Percentiles rank a stretch among this genome's conserved stretches.
Conservation (phyloP, 768 basidiomycete species). For the Phanerodontia chrysosporium region DNA sequence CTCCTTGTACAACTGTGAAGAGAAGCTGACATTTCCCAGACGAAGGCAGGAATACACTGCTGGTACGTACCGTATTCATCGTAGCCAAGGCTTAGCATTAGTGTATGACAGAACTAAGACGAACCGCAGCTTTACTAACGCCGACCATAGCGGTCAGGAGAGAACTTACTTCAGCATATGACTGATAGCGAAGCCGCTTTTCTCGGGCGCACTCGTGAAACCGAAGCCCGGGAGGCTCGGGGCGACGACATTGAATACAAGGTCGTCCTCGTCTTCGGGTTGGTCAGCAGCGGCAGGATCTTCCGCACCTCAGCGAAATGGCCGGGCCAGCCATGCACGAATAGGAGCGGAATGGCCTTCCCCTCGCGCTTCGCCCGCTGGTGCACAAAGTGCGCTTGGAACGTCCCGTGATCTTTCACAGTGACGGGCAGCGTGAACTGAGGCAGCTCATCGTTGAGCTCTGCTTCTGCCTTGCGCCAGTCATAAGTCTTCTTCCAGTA, state of each 20-base stretch:
- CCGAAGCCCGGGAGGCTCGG: too few species aligned
- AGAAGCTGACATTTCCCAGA: background rate
- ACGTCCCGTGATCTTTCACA: constrained; percentile 27
- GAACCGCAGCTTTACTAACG: background rate
- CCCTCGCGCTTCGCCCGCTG: constrained; percentile 26
- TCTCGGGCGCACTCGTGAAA: too few species aligned
- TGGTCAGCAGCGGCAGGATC: too few species aligned
- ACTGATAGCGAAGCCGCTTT: too few species aligned
- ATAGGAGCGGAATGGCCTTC: too few species aligned
- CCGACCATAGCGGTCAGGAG: background rate
- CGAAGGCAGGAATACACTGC: too few species aligned
- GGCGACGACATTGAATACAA: too few species aligned
- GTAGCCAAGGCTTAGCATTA: constrained; percentile 28
- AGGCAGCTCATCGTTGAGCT: constrained; percentile 28
- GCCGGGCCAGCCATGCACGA: too few species aligned
- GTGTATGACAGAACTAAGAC: constrained; percentile 18
- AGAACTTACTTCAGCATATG: constrained; percentile 1
- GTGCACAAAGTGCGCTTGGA: constrained; percentile 35
- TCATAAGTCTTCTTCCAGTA: constrained; percentile 28
- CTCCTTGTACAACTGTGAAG: constrained; percentile 41
- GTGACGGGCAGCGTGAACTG: constrained; percentile 32
- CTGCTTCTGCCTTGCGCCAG: constrained; percentile 28
- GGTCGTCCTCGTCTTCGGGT: too few species aligned
- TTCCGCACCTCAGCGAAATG: too few species aligned
- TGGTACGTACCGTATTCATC: constrained; percentile 19